phyloP scores from a whole-genome alignment of 495 filamentous ascomycete genomes.

The Hypoxylon crocopeplum region DNA sequence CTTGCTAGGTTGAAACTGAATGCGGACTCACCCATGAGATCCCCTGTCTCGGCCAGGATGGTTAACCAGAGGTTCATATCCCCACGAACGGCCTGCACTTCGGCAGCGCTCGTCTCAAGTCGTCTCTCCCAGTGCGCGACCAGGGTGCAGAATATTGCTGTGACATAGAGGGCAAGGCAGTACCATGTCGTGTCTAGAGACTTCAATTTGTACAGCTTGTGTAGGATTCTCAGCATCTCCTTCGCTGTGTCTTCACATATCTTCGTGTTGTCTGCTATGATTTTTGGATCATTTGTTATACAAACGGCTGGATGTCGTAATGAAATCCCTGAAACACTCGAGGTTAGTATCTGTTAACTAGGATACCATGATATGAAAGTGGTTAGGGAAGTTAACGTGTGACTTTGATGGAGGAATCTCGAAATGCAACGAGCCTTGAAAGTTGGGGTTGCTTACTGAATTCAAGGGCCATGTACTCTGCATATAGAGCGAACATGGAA shows the following conservation, averaged over 20 bases:
- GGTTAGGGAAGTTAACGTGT: background rate
- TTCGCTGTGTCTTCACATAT: constrained; percentile 71
- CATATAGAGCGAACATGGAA: constrained; percentile 59
- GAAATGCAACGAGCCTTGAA: no score
- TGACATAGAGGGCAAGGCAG: constrained; percentile 70
- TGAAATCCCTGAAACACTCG: constrained; percentile 39
- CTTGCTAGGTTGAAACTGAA: background rate
- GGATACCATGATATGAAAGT: background rate
- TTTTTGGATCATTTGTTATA: constrained; percentile 62
- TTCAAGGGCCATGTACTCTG: constrained; percentile 54
- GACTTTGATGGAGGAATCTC: background rate
- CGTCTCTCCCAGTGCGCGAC: constrained; percentile 73
- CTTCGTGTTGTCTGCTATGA: constrained; percentile 69
- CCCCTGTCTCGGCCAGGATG: constrained; percentile 70
- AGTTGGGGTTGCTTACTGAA: constrained; percentile 38
- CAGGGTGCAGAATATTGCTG: constrained; percentile 74
- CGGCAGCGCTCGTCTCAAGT: constrained; percentile 59
- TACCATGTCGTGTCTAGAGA: constrained; percentile 87
- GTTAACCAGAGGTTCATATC: constrained; percentile 75
- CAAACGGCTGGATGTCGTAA: constrained; percentile 77
- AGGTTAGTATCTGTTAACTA: constrained; percentile 5
- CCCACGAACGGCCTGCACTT: constrained; percentile 61
- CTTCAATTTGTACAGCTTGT: constrained; percentile 63
- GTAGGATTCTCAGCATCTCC: constrained; percentile 66
- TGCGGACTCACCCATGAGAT: constrained; percentile 62